Evolutionary conservation across 129 eudicot genomes (phyloP).

Genomic region (Mikania micrantha): DNA sequence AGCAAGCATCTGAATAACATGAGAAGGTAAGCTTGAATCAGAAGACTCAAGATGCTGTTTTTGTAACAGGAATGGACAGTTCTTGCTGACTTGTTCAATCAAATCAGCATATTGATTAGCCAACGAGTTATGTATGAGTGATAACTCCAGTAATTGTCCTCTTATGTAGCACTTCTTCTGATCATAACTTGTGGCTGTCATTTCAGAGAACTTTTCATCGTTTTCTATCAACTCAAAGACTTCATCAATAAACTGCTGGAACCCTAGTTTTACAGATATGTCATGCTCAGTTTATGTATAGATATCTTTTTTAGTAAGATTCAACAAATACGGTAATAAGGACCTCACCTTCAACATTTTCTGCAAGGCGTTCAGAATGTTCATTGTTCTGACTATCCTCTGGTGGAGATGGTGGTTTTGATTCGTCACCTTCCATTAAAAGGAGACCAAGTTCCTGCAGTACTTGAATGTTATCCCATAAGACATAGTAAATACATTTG

Average conservation of each 20-base stretch:
- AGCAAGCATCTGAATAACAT: neutral
- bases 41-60: neutral
- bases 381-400: neutral
- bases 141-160: neutral
- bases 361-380: neutral
- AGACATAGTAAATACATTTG: neutral
- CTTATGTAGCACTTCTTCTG: neutral
- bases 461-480: neutral
- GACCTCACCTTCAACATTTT: neutral
- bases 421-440: neutral
- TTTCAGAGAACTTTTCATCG: neutral
- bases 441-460: neutral
- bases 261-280: neutral
- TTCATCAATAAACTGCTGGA: neutral
- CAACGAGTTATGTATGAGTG: neutral
- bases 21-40: neutral
- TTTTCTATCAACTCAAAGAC: neutral
- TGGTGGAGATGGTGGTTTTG: neutral
- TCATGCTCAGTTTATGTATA: neutral
- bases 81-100: neutral
- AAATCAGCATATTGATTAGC: neutral
- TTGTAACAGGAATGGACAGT: neutral
- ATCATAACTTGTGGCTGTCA: neutral
- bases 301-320: no score
- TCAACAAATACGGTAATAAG: neutral